Evolutionary conservation across 805 yeast species (phyloP).

Genomic region (Candida khao-thaluensis): DNA sequence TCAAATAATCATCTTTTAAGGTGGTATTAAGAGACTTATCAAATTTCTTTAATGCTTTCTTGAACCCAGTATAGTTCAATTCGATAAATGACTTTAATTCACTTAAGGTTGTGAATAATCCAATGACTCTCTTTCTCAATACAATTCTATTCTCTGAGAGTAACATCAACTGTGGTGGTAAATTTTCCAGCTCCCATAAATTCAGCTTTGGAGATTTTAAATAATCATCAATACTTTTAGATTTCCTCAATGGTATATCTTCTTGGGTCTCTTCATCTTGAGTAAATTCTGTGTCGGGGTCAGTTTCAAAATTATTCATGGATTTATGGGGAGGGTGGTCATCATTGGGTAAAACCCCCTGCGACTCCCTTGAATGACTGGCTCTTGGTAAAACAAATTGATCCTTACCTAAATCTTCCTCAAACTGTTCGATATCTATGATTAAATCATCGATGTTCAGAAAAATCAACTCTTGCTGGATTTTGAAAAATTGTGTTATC

Average conservation of each 20-base stretch:
- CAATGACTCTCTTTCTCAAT: conserved; percentile 46
- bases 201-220: conserved; percentile 37
- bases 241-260: conserved; percentile 5
- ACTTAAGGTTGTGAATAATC: conserved; percentile 43
- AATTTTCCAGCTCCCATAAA: conserved; percentile 28
- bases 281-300: conserved; percentile 37
- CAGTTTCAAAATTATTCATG: conserved; percentile 19
- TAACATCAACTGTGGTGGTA: conserved; percentile 33
- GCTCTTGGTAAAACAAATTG: conserved; percentile 6
- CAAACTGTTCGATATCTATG: conserved; percentile 65
- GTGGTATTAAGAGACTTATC: conserved; percentile 49
- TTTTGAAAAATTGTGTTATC: conserved; percentile 70
- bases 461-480: conserved; percentile 61
- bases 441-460: conserved; percentile 54
- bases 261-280: conserved; percentile 28
- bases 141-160: conserved; percentile 51
- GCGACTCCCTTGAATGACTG: conserved; percentile 6
- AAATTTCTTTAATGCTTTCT: conserved; percentile 52
- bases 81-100: conserved; percentile 52
- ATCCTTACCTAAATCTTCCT: conserved; percentile 25
- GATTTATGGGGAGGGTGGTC: background rate
- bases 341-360: background rate
- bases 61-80: conserved; percentile 52
- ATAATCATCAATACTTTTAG: conserved; percentile 30
- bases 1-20: conserved; percentile 43